Evolutionary conservation across 208 protist genomes (phyloP).

Genomic region (Trypanosoma theileri): DNA sequence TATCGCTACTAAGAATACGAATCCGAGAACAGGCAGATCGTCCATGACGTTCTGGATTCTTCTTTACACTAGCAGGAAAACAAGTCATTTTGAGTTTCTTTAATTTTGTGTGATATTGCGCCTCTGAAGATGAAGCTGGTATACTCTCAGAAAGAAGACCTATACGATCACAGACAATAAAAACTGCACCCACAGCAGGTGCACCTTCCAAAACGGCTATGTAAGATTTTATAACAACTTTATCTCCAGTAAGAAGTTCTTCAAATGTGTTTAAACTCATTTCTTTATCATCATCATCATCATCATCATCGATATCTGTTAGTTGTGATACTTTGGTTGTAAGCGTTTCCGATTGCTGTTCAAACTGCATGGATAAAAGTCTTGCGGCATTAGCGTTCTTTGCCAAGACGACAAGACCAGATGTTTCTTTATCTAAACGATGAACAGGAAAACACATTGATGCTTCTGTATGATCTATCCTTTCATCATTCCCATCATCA

Average conservation of each 20-base stretch:
- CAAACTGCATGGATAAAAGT: constrained; percentile 46
- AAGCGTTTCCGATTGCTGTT: constrained; percentile 40
- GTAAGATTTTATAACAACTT: constrained; percentile 62
- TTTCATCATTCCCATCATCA: background rate
- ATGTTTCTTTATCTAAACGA: constrained; percentile 89
- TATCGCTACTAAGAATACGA: constrained; percentile 40
- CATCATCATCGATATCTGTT: background rate
- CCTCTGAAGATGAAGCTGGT: constrained; percentile 21
- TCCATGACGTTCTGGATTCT: constrained; percentile 6
- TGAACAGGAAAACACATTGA: constrained; percentile 45
- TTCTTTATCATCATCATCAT: background rate
- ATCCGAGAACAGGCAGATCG: constrained; percentile 50
- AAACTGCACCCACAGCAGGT: constrained; percentile 27
- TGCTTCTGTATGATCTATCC: background rate
- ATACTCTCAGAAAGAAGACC: constrained; percentile 43
- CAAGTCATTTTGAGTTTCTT: constrained; percentile 82
- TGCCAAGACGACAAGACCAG: constrained; percentile 70
- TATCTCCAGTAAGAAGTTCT: constrained; percentile 27
- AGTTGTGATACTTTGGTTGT: constrained; percentile 10
- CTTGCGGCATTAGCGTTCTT: constrained; percentile 34
- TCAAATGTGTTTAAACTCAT: constrained; percentile 30
- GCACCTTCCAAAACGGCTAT: constrained; percentile 50
- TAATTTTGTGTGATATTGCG: constrained; percentile 45
- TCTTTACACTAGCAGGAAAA: constrained; percentile 22
- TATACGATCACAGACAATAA: constrained; percentile 59